phyloP scores from a whole-genome alignment of 768 basidiomycete species.

The Rubroboletus pulcherrimus region DNA sequence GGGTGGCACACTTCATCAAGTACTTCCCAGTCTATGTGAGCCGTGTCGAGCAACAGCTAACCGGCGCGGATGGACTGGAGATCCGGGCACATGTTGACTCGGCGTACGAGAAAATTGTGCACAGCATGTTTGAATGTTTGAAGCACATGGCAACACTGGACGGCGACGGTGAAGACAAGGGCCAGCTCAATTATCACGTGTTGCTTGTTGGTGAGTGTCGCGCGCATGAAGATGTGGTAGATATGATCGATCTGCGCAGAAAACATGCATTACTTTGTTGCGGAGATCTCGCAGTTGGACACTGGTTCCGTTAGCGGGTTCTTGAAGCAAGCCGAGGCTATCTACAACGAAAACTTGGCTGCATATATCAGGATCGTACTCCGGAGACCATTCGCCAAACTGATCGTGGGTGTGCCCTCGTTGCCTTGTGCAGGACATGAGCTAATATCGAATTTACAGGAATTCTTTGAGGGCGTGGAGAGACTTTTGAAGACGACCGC shows the following conservation, averaged over 20 bases:
- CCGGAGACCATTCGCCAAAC: slow-evolving; percentile 78
- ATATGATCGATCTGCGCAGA: slow-evolving; percentile 46
- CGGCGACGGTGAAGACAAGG: slow-evolving; percentile 92
- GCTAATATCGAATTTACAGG: slow-evolving; percentile 45
- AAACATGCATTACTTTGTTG: slow-evolving; percentile 94
- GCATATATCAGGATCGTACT: slow-evolving; percentile 88
- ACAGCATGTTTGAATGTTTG: slow-evolving; percentile 86
- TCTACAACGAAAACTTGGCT: slow-evolving; percentile 86
- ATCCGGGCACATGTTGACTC: slow-evolving; percentile 73
- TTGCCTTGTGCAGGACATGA: not conserved
- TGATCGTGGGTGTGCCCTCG: slow-evolving; percentile 59
- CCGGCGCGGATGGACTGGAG: slow-evolving; percentile 71
- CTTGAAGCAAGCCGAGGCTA: slow-evolving; percentile 66
- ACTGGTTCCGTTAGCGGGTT: slow-evolving; percentile 60
- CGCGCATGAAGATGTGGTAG: not conserved
- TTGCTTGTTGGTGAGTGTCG: slow-evolving; percentile 78
- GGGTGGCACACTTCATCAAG: slow-evolving; percentile 88
- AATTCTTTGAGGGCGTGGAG: slow-evolving; percentile 92
- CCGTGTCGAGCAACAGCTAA: slow-evolving; percentile 80
- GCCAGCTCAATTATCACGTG: slow-evolving; percentile 94
- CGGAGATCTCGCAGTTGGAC: slow-evolving; percentile 72
- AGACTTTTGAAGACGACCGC: slow-evolving; percentile 79
- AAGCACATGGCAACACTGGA: slow-evolving; percentile 97
- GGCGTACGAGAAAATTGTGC: slow-evolving; percentile 85
- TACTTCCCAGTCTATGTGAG: slow-evolving; percentile 88